Conservation (phyloP, 768 basidiomycete genomes). For the Candolleomyces efflorescens region DNA sequence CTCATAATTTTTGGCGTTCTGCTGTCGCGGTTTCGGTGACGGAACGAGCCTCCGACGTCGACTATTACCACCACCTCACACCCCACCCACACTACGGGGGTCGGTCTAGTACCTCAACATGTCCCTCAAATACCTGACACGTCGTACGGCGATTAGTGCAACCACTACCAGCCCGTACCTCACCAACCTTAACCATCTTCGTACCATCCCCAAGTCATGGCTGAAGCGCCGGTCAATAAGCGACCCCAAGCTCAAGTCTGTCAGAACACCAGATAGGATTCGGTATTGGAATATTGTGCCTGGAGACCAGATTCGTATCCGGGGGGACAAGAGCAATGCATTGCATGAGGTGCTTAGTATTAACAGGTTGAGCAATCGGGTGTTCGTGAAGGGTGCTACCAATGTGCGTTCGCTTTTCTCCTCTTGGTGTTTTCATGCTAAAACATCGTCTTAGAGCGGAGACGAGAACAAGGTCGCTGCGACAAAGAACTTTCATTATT, state of each 20-base stretch:
- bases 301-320: constrained; percentile 71
- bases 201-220: constrained; percentile 56
- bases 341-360: constrained; percentile 71
- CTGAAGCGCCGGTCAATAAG: constrained; percentile 37
- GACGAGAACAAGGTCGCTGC: constrained; percentile 27
- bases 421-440: background rate
- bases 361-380: constrained; percentile 69
- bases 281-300: constrained; percentile 88
- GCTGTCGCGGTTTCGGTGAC: background rate
- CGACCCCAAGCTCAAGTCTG: constrained; percentile 50
- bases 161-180: constrained; percentile 53
- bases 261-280: constrained; percentile 63
- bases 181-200: constrained; percentile 63
- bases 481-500: constrained; percentile 65
- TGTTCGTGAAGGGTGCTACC: constrained; percentile 44
- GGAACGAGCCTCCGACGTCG: background rate
- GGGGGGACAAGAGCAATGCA: constrained; percentile 55
- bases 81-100: background rate
- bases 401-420: constrained; percentile 23
- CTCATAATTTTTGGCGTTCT: constrained; percentile 2
- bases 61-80: background rate
- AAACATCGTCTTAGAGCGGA: constrained; percentile 14
- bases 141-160: constrained; percentile 38
- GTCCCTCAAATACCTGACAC: constrained; percentile 30
- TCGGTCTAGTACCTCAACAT: constrained; percentile 14